Percentiles rank a stretch among this genome's conserved stretches.
These are phyloP conservation scores for Irpex sp. DNA, from an alignment of 1,284 basidiomycete genomes.

Conservation along the genomic window DNA sequence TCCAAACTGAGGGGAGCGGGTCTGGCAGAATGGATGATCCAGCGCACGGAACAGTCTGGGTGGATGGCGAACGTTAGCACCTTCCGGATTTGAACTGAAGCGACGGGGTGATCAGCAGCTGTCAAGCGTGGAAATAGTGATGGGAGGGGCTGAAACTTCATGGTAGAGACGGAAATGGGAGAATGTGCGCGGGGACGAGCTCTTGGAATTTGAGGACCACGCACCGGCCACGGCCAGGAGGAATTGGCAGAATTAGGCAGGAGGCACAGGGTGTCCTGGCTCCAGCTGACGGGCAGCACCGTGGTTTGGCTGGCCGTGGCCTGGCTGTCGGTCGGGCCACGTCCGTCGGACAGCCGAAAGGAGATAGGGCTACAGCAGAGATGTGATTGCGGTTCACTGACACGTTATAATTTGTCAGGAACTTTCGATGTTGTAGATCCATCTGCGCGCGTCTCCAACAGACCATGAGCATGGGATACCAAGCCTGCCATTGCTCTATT, in stretches of 20 bases:
- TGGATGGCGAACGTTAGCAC: conserved; percentile 4
- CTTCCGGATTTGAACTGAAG: conserved; percentile 8
- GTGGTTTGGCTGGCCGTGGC: background rate
- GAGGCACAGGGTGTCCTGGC: background rate
- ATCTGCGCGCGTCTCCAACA: conserved; percentile 25
- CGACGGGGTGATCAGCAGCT: conserved; percentile 8
- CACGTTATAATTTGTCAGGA: conserved; percentile 27
- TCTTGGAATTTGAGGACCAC: background rate
- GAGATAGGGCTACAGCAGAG: conserved; percentile 9
- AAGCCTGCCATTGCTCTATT: conserved; percentile 16
- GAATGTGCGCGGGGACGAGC: background rate
- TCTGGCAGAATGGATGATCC: background rate
- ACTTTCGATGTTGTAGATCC: conserved; percentile 27
- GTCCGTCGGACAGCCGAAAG: conserved; percentile 3
- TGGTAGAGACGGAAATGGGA: background rate
- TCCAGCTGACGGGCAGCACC: background rate
- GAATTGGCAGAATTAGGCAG: background rate
- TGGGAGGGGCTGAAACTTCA: background rate
- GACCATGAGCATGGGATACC: conserved; percentile 24
- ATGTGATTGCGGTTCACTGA: conserved; percentile 10
- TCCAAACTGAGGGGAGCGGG: background rate
- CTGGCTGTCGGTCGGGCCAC: background rate
- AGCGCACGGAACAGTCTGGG: background rate
- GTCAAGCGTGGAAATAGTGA: background rate
- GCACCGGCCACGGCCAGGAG: too few species aligned